Evolutionary conservation across 352 stramenopile species (phyloP), one percentile per base, ranked within the genome.

Genomic region (Phytophthora hybrid): DNA sequence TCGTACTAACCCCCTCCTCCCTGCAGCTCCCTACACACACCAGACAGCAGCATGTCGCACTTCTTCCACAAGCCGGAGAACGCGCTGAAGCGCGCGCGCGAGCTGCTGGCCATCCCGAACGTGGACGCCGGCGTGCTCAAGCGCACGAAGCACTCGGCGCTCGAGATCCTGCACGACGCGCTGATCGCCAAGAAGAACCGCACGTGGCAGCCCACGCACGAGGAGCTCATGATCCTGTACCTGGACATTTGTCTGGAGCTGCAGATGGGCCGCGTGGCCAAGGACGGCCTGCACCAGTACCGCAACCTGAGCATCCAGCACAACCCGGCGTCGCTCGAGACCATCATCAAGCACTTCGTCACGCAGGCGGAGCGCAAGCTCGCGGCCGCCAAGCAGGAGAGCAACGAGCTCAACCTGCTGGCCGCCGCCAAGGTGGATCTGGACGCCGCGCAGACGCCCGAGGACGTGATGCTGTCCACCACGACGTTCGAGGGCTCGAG

Each of bases 281-380:
- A 99, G 85, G 98, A 99, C 78, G 98, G 98, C 1, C 84, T 99
- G 39, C 97, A 99, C 76, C 98, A 99, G 84, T 99, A 99, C 84
- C 86, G 98, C 44, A 99, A 99, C 84, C 76, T 99, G 54, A 82
- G 91, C 65, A 83, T 98, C 95, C 85, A 97, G 76, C 93, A 98
- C 73, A 98, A 98, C 52, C 97, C 98, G 1, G 91, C 94, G 18
- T 98, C 93, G 78, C 87, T 99, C 31, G 97, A 99, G 83, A 97
- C 84, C 34, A 91, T 99, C 23, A 98, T 99, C 60, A 80, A 87
- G 29, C 91, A 99, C 79, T 92, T 99, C 60, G 85, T 99, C 51
- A 83, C 91, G 23, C 85, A 97, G 68, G 96, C 93, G 8, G 84
- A 95, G 59, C 83, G 93, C 51, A 96, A 97, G 32, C 97, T 98